A percentile compares a stretch with the other conserved stretches of the same genome.
Conservation (phyloP, 768 basidiomycete genomes). For the Melanogaster broomeanus region DNA sequence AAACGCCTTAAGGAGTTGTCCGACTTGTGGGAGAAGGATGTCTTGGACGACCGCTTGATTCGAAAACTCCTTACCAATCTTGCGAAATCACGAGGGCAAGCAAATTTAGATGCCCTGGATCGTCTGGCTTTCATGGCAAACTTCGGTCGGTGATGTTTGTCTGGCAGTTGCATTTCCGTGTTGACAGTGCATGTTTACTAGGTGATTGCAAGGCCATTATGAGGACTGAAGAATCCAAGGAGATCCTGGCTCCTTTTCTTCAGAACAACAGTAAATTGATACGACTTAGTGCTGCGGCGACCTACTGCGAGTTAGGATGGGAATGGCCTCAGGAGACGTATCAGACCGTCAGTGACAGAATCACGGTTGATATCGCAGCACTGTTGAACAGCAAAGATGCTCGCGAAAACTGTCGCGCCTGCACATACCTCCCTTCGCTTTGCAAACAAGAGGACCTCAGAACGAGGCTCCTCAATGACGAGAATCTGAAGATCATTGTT, state of each 20-base stretch:
- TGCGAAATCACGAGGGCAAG: constrained; percentile 2
- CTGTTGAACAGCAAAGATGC: constrained; percentile 14
- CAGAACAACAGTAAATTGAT: constrained; percentile 13
- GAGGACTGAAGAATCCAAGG: not conserved
- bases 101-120: constrained; percentile 24
- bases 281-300: constrained; percentile 26
- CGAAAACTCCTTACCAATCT: constrained; percentile 19
- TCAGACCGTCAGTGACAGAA: not conserved
- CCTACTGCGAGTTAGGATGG: constrained; percentile 28
- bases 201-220: constrained; percentile 20
- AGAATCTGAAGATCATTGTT: constrained; percentile 21
- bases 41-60: constrained; percentile 25
- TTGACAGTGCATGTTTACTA: constrained; percentile 3
- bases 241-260: constrained; percentile 15
- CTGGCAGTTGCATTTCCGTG: not conserved
- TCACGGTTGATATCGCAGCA: constrained; percentile 10
- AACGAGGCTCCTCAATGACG: constrained; percentile 11
- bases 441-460: constrained; percentile 20
- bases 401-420: constrained; percentile 20
- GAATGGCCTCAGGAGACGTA: constrained; percentile 12
- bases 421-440: constrained; percentile 30
- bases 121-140: constrained; percentile 31
- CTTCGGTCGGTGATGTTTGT: constrained; percentile 20
- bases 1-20: constrained; percentile 16
- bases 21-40: constrained; percentile 30